Percentiles rank a stretch among this genome's conserved stretches.
phyloP scores from a whole-genome alignment of 768 basidiomycete genomes.

The Hypholoma fasciculare region DNA sequence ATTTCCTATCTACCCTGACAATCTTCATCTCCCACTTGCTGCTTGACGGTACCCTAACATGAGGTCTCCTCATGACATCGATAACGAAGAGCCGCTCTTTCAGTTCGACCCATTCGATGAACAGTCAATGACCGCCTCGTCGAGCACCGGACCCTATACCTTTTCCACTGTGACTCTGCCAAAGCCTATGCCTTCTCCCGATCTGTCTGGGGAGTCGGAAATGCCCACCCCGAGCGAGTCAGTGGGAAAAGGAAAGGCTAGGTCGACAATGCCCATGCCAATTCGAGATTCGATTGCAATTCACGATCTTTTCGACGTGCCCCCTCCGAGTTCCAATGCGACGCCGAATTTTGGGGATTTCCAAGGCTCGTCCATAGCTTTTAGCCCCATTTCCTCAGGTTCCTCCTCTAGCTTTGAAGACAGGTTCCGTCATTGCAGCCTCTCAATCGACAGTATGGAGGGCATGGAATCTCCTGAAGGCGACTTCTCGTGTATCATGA shows the following conservation, averaged over 20 bases:
- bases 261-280: slow-evolving; percentile 46
- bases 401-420: slow-evolving; percentile 22
- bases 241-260: slow-evolving; percentile 51
- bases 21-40: not conserved
- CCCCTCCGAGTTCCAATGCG: slow-evolving; percentile 17
- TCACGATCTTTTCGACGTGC: slow-evolving; percentile 42
- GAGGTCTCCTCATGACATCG: slow-evolving; percentile 41
- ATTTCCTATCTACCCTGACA: slow-evolving; percentile 1
- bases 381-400: slow-evolving; percentile 25
- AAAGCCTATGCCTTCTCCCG: slow-evolving; percentile 28
- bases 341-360: slow-evolving; percentile 22
- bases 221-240: slow-evolving; percentile 2
- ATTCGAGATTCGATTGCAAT: slow-evolving; percentile 37
- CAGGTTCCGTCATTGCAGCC: slow-evolving; percentile 13
- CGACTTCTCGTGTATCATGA: slow-evolving; percentile 13
- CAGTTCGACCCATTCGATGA: slow-evolving; percentile 49
- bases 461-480: slow-evolving; percentile 16
- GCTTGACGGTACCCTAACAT: slow-evolving; percentile 29
- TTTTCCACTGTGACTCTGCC: slow-evolving; percentile 14
- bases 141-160: slow-evolving; percentile 9
- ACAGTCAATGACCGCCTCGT: slow-evolving; percentile 12
- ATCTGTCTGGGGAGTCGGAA: slow-evolving; percentile 30
- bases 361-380: slow-evolving; percentile 25
- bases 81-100: slow-evolving; percentile 55
- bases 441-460: slow-evolving; percentile 22